Conservation (phyloP, 805 yeast species). For the Ascoidea rubescens region DNA sequence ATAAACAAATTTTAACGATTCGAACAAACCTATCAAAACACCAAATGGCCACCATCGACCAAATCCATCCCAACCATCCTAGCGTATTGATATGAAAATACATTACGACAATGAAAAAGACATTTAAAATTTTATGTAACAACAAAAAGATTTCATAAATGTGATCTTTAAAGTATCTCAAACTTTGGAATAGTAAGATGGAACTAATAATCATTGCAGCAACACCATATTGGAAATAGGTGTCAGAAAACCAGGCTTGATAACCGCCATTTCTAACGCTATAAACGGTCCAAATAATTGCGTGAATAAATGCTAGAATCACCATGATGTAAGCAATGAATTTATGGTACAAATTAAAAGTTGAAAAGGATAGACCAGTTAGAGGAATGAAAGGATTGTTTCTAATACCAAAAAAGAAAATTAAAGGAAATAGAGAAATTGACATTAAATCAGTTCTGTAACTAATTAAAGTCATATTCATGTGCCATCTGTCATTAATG, state of each 20-base stretch:
- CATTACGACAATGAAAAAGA: background rate
- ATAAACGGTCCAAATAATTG: slow-evolving; percentile 39
- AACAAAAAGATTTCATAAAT: background rate
- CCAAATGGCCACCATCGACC: slow-evolving; percentile 53
- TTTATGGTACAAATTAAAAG: slow-evolving; percentile 51
- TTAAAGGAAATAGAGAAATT: slow-evolving; percentile 38
- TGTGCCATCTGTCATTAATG: slow-evolving; percentile 9
- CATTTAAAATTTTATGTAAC: background rate
- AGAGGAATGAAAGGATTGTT: slow-evolving; percentile 51
- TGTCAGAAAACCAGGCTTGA: slow-evolving; percentile 26
- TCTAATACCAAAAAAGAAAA: slow-evolving; percentile 55
- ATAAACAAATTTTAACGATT: slow-evolving; percentile 33
- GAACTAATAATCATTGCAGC: background rate
- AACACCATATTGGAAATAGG: slow-evolving; percentile 24
- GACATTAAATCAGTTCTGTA: slow-evolving; percentile 40
- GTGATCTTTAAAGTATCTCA: background rate
- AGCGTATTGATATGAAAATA: slow-evolving; percentile 9
- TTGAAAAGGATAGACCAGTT: slow-evolving; percentile 46
- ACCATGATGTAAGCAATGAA: slow-evolving; percentile 43
- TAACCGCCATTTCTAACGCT: slow-evolving; percentile 27
- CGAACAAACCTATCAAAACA: slow-evolving; percentile 47
- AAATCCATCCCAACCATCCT: slow-evolving; percentile 36
- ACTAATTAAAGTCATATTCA: slow-evolving; percentile 19
- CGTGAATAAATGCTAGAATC: slow-evolving; percentile 38
- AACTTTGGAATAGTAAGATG: background rate